Base-by-base conservation (phyloP, 2,329 filamentous ascomycete genomes). In the Pseudogymnoascus sp. region DNA sequence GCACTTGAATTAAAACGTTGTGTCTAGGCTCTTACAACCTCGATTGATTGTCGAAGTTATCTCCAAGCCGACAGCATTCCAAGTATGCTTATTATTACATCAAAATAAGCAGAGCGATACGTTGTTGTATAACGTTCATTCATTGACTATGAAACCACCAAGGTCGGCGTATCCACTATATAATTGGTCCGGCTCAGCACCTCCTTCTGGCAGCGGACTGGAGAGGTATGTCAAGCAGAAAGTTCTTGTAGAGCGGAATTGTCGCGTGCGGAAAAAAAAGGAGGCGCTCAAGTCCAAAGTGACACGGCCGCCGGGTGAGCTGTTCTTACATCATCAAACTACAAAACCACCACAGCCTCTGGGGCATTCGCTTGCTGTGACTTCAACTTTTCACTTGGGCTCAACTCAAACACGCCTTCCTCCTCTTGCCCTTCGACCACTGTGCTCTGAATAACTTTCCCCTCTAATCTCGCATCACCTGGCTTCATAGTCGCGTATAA, bases 361-460 rank as follows among this genome's bases (percentile, higher is more conserved):
- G 12, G 14, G 8, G 40, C 11, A 40, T 55, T 52, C 5, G 18
- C 41, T 33, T 63, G 62, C 41, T 63, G 62, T 35, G 23, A 16
- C 63, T 68, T 68, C 62, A 59, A 60, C 61, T 70, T 66, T 61
- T 73, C 71, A 12, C 68, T 68, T 0, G 71, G 71, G 7, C 70
- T 65, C 11, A 73, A 38, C 61, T 73, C 71, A 62, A 73, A 73
- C 1, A 73, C 70, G 0, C 71, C 71, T 6, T 68, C 62, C 21
- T 62, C 40, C 18, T 63, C 18, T 43, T 43, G 18, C 40, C 40
- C 40, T 21, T 43, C 12, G 38, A 61, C 12, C 52, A 61, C 59
- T 5, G 62, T 52, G 6, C 14, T 41, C 9, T 35, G 21, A 33
- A 73, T 73, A 0, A 73, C 68, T 62, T 70, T 73, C 1, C 71